Evolutionary conservation across 2,329 filamentous ascomycete species (phyloP).

Genomic region (Colletotrichum gigasporum): DNA sequence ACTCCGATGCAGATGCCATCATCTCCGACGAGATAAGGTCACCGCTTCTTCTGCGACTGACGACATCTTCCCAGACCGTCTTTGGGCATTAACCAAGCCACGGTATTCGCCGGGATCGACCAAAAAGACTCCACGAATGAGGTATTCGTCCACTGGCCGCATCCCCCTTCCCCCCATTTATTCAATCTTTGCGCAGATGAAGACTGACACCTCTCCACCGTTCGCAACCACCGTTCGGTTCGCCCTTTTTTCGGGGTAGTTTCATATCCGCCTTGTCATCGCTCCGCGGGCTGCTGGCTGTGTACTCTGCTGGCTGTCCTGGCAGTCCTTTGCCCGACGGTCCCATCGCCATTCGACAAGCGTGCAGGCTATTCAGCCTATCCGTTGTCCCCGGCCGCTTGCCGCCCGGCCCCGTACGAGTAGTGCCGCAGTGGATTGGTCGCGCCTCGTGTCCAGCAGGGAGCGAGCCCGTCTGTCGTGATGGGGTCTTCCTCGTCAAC

Average conservation of each 20-base stretch:
- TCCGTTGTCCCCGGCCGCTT: constrained; percentile 12
- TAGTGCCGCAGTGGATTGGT: constrained; percentile 1
- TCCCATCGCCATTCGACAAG: neutral
- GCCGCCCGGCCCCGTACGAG: constrained; percentile 26
- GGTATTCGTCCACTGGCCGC: neutral
- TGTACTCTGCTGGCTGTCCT: too few relatives aligned
- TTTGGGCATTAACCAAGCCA: neutral
- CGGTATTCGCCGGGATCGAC: constrained; percentile 8
- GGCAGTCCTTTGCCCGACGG: constrained; percentile 9
- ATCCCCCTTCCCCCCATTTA: neutral
- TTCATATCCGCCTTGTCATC: constrained; percentile 8
- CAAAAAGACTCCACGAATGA: neutral
- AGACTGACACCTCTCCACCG: neutral
- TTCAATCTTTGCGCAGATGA: neutral
- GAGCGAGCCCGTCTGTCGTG: neutral
- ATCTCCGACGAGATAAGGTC: constrained; percentile 20
- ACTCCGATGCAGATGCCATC: constrained; percentile 1
- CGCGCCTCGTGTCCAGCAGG: constrained; percentile 4
- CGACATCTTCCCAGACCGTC: constrained; percentile 5
- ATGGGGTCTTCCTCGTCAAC: constrained; percentile 7
- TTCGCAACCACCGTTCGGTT: neutral
- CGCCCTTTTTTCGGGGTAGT: neutral
- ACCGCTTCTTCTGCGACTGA: constrained; percentile 22
- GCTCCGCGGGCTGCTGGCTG: neutral
- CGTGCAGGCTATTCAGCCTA: neutral